Evolutionary conservation across 768 basidiomycete species (phyloP), one percentile per base, ranked within the genome.

Genomic region (Mycena pura): DNA sequence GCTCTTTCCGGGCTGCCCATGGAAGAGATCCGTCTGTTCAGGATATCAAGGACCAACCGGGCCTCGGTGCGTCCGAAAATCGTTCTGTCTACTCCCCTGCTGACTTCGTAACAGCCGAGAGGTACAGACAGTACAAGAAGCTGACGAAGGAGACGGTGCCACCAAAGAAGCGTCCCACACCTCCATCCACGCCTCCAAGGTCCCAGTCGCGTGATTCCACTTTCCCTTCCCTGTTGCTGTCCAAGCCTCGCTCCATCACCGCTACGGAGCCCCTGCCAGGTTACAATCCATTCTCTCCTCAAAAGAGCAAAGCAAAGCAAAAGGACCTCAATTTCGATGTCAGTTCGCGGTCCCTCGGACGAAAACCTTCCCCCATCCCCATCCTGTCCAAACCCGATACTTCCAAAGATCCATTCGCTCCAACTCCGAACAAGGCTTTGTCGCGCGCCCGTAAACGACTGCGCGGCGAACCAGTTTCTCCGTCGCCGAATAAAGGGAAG

Each of bases 51-150:
- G 75, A 80, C 40, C 77, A 82, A 17, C 85, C 85, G 7, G 66
- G 69, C 49, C 86, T 93, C 60, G 90, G 92, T 93, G 56, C 65
- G 86, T 74, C 44, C 36, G 22, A 64, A 36, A 15, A 32, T 19
- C 31, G 34, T 49, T 19, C 43, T 43, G 7, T n/a, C n/a, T n/a
- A n/a, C n/a, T n/a, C 22, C 57, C 66, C 68, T 70, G 62, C 46
- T 60, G 65, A 52, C 47, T 57, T 65, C 46, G 49, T 24, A 60
- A 13, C 70, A 93, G 92, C 89, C 61, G 83, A 85, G 65, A 92
- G 90, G 73, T 94, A 94, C 78, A 93, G 83, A 73, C 81, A 85
- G 28, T 92, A 93, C 81, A 93, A 93, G 81, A 86, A 82, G 60
- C 81, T 93, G 32, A 83, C 82, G 55, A 93, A 89, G 65, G 70